These are phyloP conservation scores for Fistulifera pelliculosa DNA, from an alignment of 108 stramenopile species.

Conservation along the genomic window DNA sequence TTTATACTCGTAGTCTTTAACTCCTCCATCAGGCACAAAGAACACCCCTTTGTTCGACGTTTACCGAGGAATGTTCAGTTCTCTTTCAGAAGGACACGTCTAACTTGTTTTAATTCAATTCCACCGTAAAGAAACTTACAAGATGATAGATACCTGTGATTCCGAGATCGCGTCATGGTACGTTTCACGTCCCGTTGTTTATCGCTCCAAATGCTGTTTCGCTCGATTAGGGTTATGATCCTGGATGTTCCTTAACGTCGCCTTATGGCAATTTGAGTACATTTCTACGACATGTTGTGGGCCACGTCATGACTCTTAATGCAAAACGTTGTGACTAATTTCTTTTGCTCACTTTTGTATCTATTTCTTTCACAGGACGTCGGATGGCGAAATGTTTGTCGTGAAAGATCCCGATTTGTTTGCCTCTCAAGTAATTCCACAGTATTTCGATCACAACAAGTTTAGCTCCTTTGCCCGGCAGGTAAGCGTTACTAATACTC, in stretches of 20 bases:
- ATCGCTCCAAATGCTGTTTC: neutral
- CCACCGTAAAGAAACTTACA: constrained; percentile 49
- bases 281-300: too few relatives aligned
- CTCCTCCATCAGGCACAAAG: too few relatives aligned
- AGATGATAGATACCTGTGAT: constrained; percentile 79
- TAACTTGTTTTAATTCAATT: too few relatives aligned
- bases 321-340: too few relatives aligned
- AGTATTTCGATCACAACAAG: constrained; percentile 87
- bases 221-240: constrained; percentile 5
- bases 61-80: too few relatives aligned
- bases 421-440: constrained; percentile 58
- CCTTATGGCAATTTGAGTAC: neutral
- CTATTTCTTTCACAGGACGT: constrained; percentile 26
- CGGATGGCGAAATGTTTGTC: constrained; percentile 77
- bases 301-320: neutral
- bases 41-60: too few relatives aligned
- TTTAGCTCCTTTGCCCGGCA: constrained; percentile 36
- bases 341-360: neutral
- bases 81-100: too few relatives aligned
- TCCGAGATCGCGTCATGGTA: constrained; percentile 59
- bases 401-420: constrained; percentile 78
- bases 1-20: neutral
- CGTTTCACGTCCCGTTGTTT: constrained; percentile 9
- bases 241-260: constrained; percentile 9
- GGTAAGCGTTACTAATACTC: constrained; percentile 4